Evolutionary conservation across 2,329 filamentous ascomycete species (phyloP).

Genomic region (Pestalotiopsis sp.): DNA sequence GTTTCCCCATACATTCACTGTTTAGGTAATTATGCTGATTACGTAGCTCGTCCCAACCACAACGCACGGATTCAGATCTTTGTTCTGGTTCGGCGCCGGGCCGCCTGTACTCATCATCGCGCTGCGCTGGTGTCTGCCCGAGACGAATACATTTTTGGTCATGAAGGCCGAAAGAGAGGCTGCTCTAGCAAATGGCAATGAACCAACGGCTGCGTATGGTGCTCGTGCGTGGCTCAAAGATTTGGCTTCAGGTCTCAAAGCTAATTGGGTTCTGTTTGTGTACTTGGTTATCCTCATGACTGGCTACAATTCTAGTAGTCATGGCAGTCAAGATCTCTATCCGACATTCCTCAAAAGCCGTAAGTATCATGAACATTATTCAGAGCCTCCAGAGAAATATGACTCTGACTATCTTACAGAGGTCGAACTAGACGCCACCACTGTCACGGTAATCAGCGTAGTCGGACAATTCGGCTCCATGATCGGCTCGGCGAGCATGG

Average conservation of each 20-base stretch:
- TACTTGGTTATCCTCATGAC: conserved; percentile 91
- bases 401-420: conserved; percentile 26
- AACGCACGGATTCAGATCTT: conserved; percentile 76
- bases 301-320: conserved; percentile 92
- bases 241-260: conserved; percentile 75
- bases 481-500: conserved; percentile 65
- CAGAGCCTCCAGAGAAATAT: neutral
- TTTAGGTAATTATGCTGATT: neutral
- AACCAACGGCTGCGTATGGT: conserved; percentile 52
- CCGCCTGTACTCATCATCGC: conserved; percentile 81
- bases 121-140: conserved; percentile 76
- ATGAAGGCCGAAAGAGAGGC: conserved; percentile 51
- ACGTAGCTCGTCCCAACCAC: conserved; percentile 70
- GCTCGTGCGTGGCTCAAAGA: conserved; percentile 73
- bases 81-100: conserved; percentile 87
- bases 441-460: conserved; percentile 66
- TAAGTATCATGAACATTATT: neutral
- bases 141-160: conserved; percentile 66
- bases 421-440: conserved; percentile 52
- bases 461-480: conserved; percentile 74
- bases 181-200: conserved; percentile 62
- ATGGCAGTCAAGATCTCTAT: conserved; percentile 69
- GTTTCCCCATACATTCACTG: neutral
- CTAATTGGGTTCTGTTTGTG: conserved; percentile 77
- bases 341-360: conserved; percentile 60